Percentiles rank a stretch among this genome's conserved stretches.
Conservation (phyloP, 75 land plant species). For the Pinus albicaulis region DNA sequence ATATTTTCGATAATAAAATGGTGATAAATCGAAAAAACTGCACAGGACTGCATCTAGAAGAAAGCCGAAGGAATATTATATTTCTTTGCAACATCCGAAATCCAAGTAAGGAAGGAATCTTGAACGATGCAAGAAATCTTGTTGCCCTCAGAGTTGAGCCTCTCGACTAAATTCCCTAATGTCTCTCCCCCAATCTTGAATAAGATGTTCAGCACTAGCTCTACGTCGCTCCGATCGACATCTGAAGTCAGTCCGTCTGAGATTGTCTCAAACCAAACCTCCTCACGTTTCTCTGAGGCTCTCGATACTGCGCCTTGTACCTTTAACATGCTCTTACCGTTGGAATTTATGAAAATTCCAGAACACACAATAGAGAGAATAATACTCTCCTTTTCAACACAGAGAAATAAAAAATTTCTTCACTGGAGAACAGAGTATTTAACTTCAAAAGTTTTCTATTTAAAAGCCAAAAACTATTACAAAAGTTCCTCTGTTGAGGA, state of each 20-base stretch:
- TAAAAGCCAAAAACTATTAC: no score
- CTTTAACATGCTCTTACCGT: slow-evolving; percentile 11
- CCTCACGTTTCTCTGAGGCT: no score
- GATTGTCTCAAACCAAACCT: neutral
- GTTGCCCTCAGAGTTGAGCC: slow-evolving; percentile 13
- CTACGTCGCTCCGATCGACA: neutral
- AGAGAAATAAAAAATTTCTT: no score
- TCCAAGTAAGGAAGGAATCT: slow-evolving; percentile 22
- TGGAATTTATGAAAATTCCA: no score
- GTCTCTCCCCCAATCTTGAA: neutral
- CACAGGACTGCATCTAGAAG: neutral
- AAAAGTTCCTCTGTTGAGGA: no score
- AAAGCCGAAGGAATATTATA: neutral
- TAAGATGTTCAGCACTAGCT: neutral
- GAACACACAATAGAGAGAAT: no score
- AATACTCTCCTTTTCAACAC: no score
- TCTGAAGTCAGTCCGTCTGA: neutral
- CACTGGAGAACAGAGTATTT: no score
- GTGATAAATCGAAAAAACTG: neutral
- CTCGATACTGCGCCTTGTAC: neutral
- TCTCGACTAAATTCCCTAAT: slow-evolving; percentile 24
- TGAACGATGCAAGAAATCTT: slow-evolving; percentile 46
- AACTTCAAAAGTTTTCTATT: no score
- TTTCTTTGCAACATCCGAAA: neutral
- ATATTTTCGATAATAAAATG: no score